These are phyloP conservation scores for Penicillium turbatum DNA, from an alignment of 495 filamentous ascomycete genomes.

Conservation along the genomic window DNA sequence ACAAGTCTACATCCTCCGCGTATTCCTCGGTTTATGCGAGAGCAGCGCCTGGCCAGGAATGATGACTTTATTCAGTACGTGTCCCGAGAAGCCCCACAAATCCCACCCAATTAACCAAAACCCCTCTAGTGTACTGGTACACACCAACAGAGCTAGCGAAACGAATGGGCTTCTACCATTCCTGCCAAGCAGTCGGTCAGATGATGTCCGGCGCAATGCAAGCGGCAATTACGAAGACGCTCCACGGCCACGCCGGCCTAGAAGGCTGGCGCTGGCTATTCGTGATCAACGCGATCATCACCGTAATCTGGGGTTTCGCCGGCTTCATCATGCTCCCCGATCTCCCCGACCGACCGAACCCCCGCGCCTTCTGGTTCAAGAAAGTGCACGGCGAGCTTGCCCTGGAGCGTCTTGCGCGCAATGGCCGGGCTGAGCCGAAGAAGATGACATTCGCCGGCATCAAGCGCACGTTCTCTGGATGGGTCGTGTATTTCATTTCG, in stretches of 20 bases:
- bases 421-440: constrained; percentile 31
- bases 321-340: constrained; percentile 60
- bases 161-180: constrained; percentile 40
- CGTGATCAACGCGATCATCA: constrained; percentile 46
- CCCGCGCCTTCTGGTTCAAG: constrained; percentile 31
- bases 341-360: constrained; percentile 28
- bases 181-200: constrained; percentile 33
- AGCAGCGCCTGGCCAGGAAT: constrained; percentile 33
- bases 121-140: constrained; percentile 30
- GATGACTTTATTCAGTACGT: constrained; percentile 32
- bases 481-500: constrained; percentile 31
- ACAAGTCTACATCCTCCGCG: constrained; percentile 27
- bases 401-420: constrained; percentile 26
- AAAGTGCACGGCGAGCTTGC: constrained; percentile 27
- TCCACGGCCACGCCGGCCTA: constrained; percentile 53
- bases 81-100: no score
- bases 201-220: constrained; percentile 35
- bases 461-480: constrained; percentile 28
- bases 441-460: constrained; percentile 28
- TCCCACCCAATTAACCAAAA: neutral
- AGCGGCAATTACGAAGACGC: constrained; percentile 32
- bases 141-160: constrained; percentile 44
- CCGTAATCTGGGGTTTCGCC: constrained; percentile 54
- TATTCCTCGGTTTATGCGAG: constrained; percentile 32
- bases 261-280: constrained; percentile 70